Percentiles rank a stretch among this genome's conserved stretches.
phyloP scores from a whole-genome alignment of 2,329 filamentous ascomycete genomes.

The Sodiomyces alkalinus region DNA sequence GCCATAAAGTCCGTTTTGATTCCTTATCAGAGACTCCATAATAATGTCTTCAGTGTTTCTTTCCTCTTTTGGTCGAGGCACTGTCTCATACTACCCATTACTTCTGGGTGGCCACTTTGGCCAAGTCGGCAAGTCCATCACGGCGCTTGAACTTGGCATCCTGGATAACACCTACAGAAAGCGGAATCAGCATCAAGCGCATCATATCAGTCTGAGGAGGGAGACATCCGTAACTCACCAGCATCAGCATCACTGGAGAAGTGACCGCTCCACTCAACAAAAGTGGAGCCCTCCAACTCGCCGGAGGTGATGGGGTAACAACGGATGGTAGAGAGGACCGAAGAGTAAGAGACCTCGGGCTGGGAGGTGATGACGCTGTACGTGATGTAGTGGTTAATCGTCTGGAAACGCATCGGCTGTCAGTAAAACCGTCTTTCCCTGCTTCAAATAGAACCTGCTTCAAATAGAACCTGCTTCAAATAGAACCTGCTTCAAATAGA shows the following conservation, averaged over 20 bases:
- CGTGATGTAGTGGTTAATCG: slow-evolving; percentile 61
- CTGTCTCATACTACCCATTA: too few relatives aligned
- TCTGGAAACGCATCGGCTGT: slow-evolving; percentile 26
- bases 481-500: neutral
- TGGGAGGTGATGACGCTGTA: slow-evolving; percentile 55
- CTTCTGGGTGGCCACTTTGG: slow-evolving; percentile 28
- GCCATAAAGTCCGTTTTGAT: too few relatives aligned
- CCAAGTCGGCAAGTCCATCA: slow-evolving; percentile 53
- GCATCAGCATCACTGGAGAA: slow-evolving; percentile 58
- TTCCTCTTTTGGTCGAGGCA: too few relatives aligned
- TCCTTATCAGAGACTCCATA: too few relatives aligned
- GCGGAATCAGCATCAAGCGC: slow-evolving; percentile 7
- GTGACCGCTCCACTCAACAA: slow-evolving; percentile 53
- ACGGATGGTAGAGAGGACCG: slow-evolving; percentile 51
- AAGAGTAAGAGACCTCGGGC: slow-evolving; percentile 50
- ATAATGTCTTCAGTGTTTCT: too few relatives aligned
- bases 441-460: too few relatives aligned
- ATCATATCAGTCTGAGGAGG: neutral
- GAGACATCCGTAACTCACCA: slow-evolving; percentile 27
- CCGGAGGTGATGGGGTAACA: slow-evolving; percentile 52
- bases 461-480: too few relatives aligned
- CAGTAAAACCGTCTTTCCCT: too few relatives aligned
- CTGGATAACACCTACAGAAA: slow-evolving; percentile 45
- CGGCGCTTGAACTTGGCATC: slow-evolving; percentile 66
- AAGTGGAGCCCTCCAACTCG: slow-evolving; percentile 47